These are phyloP conservation scores for Plasmodium reichenowi DNA, from an alignment of 169 alveolate species.

Conservation along the genomic window DNA sequence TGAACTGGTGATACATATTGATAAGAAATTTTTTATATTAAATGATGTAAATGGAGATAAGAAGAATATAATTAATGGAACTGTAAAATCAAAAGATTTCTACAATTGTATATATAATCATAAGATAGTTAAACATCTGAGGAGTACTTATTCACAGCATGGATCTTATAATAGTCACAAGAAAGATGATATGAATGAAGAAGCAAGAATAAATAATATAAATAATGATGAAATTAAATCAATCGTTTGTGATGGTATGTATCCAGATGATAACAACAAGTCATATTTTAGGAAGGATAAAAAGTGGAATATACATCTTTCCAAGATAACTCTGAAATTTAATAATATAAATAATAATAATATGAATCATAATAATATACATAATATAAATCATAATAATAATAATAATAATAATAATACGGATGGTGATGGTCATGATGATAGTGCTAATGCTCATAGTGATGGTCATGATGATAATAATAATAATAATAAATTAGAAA, in stretches of 20 bases:
- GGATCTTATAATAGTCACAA: background rate
- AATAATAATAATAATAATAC: no score
- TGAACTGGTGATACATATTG: conserved; percentile 38
- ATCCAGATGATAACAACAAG: background rate
- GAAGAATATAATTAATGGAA: conserved; percentile 19
- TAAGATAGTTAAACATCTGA: conserved; percentile 25
- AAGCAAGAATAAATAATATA: background rate
- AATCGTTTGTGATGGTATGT: background rate
- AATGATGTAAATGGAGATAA: conserved; percentile 10
- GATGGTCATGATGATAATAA: background rate
- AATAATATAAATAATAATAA: background rate
- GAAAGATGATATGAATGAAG: background rate
- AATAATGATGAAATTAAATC: background rate
- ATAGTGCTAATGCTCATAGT: no score
- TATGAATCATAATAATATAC: no score
- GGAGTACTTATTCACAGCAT: conserved; percentile 9
- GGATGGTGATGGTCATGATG: no score
- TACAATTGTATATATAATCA: conserved; percentile 59
- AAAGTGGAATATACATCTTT: conserved; percentile 5
- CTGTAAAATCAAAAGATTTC: conserved; percentile 57
- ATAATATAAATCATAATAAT: no score
- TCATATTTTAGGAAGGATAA: background rate
- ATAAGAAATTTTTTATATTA: conserved; percentile 37
- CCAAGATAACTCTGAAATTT: conserved; percentile 47
- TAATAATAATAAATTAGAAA: conserved; percentile 19